A percentile compares a stretch with the other conserved stretches of the same genome.
phyloP scores from a whole-genome alignment of 306 rosid species.

The Adenanthera pavonina region DNA sequence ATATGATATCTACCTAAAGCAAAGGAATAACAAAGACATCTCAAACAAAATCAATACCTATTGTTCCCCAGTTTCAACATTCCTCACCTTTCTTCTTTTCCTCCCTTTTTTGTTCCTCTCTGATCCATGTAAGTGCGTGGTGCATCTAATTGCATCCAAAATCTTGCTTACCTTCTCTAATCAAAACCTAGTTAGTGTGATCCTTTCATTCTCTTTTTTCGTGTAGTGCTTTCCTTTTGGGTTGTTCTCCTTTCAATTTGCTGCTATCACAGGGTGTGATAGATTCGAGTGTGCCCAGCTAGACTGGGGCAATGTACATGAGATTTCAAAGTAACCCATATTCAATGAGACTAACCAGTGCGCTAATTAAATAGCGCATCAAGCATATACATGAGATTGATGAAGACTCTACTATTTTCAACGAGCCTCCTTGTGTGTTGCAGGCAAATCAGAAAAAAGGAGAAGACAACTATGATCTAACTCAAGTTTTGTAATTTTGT shows the following conservation, averaged over 20 bases:
- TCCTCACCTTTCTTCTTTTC: conserved; percentile 24
- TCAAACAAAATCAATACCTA: conserved; percentile 54
- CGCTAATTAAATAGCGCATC: no score
- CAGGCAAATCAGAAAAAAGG: no score
- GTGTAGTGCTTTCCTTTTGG: conserved; percentile 7
- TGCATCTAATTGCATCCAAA: conserved; percentile 37
- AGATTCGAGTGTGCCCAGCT: neutral
- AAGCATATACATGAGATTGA: no score
- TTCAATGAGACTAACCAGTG: no score
- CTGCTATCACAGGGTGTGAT: neutral
- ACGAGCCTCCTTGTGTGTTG: no score
- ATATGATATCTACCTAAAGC: conserved; percentile 40
- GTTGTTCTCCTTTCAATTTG: conserved; percentile 29
- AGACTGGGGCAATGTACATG: neutral
- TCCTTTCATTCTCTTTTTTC: neutral
- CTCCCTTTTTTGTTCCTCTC: conserved; percentile 1
- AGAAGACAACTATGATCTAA: no score
- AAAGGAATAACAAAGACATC: conserved; percentile 41
- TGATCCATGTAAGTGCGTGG: neutral
- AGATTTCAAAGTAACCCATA: neutral
- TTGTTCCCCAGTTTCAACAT: conserved; percentile 56
- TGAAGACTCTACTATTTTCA: no score
- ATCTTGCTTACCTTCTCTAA: conserved; percentile 22
- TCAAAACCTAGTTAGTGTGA: conserved; percentile 11
- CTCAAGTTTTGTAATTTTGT: no score